Evolutionary conservation across 2,329 filamentous ascomycete species (phyloP), one percentile per base, ranked within the genome.

Genomic region (Celoporthe dispersa): DNA sequence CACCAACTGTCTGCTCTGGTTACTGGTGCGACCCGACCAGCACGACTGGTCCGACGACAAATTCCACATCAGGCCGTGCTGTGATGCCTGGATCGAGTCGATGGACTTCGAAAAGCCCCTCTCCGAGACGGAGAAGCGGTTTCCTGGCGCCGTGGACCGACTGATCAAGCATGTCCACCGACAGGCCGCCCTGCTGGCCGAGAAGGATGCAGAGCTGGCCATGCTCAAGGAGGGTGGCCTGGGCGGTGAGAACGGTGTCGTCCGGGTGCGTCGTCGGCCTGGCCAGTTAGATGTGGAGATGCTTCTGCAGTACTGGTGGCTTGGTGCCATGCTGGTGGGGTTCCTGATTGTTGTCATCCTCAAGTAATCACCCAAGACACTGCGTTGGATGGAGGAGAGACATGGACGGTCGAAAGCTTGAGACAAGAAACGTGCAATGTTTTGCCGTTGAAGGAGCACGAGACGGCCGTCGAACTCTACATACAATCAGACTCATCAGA

Each of bases 1-100:
- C 25, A 51, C 55, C 25, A 68, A 72, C 48, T 72, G 70, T 37
- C 70, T 57, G 12, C 70, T 72, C 12, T 72, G 70, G 70, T 66
- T 72, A 4, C 66, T 31, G 4, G 68, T 68, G 33, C 65, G 60
- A n/a, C 22, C 16, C 3, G 28, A 25, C 55, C 44, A 28, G n/a
- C 37, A 51, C 9, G 37, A 39, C 31, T 22, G n/a, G 37, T 19
- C 62, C 44, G 48, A 39, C 66, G 9, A 33, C 33, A 37, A 25
- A 11, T 70, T 66, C 51, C 65, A 68, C 44, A 66, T 72, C 48
- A 39, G 66, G 2, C 70, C 70, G 5, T 72, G 70, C 39, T 72
- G 70, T n/a, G 68, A 66, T 3, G 8, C 28, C 3, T 72, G 70
- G 70, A 39, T 39, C 4, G 68, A 70, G 37, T 44, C 57, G 4